A percentile compares a stretch with the other conserved stretches of the same genome.
These are phyloP conservation scores for Saccharomycopsis sp. DNA, from an alignment of 805 yeast species.

Conservation along the genomic window DNA sequence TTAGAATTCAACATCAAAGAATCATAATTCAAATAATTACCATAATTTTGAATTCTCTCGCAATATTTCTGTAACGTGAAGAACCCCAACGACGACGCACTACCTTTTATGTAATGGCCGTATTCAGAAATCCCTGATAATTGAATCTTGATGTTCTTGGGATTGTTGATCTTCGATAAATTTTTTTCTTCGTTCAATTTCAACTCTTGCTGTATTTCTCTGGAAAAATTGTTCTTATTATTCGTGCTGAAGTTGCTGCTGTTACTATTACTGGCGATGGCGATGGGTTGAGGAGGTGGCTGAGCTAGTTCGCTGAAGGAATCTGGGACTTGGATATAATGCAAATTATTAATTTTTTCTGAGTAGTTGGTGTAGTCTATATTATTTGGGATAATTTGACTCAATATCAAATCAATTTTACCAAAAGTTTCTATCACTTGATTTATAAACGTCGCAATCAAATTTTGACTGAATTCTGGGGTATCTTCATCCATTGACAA, in stretches of 20 bases:
- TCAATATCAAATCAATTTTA: slow-evolving; percentile 56
- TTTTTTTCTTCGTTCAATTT: slow-evolving; percentile 30
- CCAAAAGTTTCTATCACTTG: slow-evolving; percentile 79
- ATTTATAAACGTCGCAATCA: slow-evolving; percentile 79
- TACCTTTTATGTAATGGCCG: slow-evolving; percentile 93
- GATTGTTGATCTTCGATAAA: slow-evolving; percentile 16
- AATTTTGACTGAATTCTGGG: slow-evolving; percentile 75
- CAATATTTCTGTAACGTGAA: slow-evolving; percentile 78
- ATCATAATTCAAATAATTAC: slow-evolving; percentile 28
- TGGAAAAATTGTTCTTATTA: slow-evolving; percentile 3
- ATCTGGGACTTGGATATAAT: slow-evolving; percentile 16
- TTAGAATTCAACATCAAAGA: slow-evolving; percentile 10
- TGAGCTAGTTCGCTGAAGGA: slow-evolving; percentile 20
- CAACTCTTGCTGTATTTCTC: slow-evolving; percentile 24
- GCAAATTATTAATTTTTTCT: slow-evolving; percentile 6
- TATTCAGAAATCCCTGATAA: slow-evolving; percentile 58
- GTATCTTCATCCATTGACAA: slow-evolving; percentile 96
- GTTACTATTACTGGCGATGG: slow-evolving; percentile 1
- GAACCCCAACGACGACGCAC: slow-evolving; percentile 90
- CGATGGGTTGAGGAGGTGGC: slow-evolving; percentile 11
- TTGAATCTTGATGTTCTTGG: slow-evolving; percentile 23
- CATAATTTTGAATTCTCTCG: slow-evolving; percentile 89
- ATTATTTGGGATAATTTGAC: slow-evolving; percentile 19
- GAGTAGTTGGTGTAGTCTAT: slow-evolving; percentile 15
- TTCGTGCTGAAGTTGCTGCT: neutral